Conservation (phyloP, 768 basidiomycete species). For the Paxillus rubicundulus region DNA sequence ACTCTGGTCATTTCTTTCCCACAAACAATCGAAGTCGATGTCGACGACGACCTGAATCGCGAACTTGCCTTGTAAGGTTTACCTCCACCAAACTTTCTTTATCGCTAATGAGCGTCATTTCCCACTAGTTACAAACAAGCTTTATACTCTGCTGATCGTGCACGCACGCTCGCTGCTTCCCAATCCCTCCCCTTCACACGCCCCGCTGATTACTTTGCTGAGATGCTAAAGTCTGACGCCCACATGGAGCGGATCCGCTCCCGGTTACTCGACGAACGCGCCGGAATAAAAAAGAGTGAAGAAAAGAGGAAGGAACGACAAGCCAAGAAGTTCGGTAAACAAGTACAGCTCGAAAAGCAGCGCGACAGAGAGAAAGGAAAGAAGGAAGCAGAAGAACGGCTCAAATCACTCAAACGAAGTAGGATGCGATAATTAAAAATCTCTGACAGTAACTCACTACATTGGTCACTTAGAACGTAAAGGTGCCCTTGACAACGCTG, state of each 20-base stretch:
- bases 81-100: background rate
- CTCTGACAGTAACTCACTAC: background rate
- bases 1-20: constrained; percentile 74
- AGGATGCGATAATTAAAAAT: background rate
- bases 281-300: constrained; percentile 87
- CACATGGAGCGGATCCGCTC: constrained; percentile 98
- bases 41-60: constrained; percentile 87
- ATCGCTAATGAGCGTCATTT: background rate
- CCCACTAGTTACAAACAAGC: constrained; percentile 89
- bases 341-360: constrained; percentile 92
- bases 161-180: constrained; percentile 73
- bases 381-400: constrained; percentile 86
- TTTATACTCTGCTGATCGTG: constrained; percentile 74
- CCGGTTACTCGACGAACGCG: constrained; percentile 82
- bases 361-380: constrained; percentile 86
- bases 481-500: constrained; percentile 68
- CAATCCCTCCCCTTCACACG: constrained; percentile 84
- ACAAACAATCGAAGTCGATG: constrained; percentile 68
- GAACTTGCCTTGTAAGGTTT: constrained; percentile 89
- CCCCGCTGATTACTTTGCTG: constrained; percentile 93
- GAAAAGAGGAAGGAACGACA: constrained; percentile 89
- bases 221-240: constrained; percentile 96
- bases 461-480: constrained; percentile 64
- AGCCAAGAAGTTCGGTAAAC: constrained; percentile 97
- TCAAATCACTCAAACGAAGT: constrained; percentile 92